Base-by-base conservation (phyloP, 2,329 filamentous ascomycete genomes). In the Epichloe glyceriae region DNA sequence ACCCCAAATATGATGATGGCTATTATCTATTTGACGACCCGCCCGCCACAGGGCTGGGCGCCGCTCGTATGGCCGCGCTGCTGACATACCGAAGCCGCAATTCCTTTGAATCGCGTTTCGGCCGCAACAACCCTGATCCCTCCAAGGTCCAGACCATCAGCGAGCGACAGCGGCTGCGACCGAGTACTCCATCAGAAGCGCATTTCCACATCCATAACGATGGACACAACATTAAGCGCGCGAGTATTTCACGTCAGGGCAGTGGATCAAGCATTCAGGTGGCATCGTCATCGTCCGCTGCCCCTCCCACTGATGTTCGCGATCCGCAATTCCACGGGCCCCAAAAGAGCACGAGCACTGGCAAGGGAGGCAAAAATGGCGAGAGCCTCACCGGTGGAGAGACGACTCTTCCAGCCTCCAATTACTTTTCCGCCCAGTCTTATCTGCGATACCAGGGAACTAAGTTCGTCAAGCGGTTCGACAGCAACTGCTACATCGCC, bases 401-500 rank as follows among this genome's bases (percentile, higher is more conserved):
- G 50, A 66, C 61, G 50, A 66, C 61, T 55, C 55, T 75, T 51
- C 67, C 77, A 6, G 78, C 80, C 0, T 82, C 83, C 7, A 93
- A 88, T n/a, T 96, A 96, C 69, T 98, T 97, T 69, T 97, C 93
- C 0, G 93, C 93, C 0, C 93, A 98, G 66, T 96, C 90, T 0
- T 98, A 98, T 68, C 79, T 98, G 42, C 86, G 93, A 19, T 98
- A 98, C 68, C 93, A 98, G 69, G 91, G 89, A 51, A 80, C 85
- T 60, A 98, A 98, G 67, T 98, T 98, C 61, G 93, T 97, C 60
- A 89, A 87, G 67, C 86, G 93, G 10, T 98, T 97, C 66, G 93
- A 98, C 67, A 88, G 89, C 61, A 98, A 98, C 67, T 98, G 93
- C 71, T 98, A 98, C 71, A 97, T 98, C 59, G 90, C 93, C 58